Evolutionary conservation across 306 rosid genomes (phyloP).

Genomic region (Cucurbita ficifolia): DNA sequence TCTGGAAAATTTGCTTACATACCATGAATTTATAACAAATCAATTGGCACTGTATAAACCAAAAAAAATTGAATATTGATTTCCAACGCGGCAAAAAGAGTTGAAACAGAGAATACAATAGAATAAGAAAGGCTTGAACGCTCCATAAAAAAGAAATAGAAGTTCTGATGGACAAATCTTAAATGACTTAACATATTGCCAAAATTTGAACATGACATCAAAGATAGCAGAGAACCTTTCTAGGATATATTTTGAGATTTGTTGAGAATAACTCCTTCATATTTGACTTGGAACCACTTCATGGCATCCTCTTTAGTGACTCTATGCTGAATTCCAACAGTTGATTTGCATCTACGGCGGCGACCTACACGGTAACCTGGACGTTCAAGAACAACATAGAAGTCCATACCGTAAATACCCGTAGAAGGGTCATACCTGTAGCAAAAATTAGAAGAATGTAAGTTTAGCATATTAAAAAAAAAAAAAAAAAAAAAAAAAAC

Average conservation of each 20-base stretch:
- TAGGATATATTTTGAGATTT: conserved; percentile 22
- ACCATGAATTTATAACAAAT: not conserved
- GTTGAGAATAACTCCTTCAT: conserved; percentile 56
- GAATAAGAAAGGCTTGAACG: not conserved
- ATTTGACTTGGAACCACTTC: conserved; percentile 62
- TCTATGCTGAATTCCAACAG: conserved; percentile 44
- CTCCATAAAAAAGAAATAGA: not conserved
- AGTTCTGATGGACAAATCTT: not conserved
- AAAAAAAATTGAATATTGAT: not conserved
- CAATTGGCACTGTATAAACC: not conserved
- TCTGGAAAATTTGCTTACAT: no score
- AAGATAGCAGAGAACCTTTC: not conserved
- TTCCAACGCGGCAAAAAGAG: not conserved
- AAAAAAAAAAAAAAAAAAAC: no score
- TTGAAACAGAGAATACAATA: not conserved
- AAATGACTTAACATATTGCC: not conserved
- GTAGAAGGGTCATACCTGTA: conserved; percentile 44
- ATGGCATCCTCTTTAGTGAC: conserved; percentile 48
- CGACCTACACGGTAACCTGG: conserved; percentile 49
- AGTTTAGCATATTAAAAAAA: no score
- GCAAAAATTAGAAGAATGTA: not conserved
- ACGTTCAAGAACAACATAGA: conserved; percentile 36
- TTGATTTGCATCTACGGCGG: conserved; percentile 39
- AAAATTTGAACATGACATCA: conserved; percentile 10
- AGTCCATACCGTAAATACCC: conserved; percentile 59